phyloP scores from a whole-genome alignment of 768 basidiomycete genomes.

The Auriculariales sp. region DNA sequence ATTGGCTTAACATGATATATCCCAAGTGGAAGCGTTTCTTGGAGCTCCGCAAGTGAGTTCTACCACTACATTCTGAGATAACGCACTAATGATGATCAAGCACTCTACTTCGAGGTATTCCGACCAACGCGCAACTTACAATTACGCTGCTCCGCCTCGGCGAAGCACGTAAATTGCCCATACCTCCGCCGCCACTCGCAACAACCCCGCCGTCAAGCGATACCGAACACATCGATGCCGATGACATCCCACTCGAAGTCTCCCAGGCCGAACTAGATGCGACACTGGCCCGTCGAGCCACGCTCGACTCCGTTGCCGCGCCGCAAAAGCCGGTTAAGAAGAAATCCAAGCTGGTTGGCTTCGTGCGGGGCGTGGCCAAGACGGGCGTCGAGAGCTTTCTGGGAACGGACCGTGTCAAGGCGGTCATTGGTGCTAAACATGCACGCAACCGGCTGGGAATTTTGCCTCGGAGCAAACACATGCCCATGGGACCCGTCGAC shows the following conservation, averaged over 20 bases:
- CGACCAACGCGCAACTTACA: conserved; percentile 30
- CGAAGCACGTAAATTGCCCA: conserved; percentile 21
- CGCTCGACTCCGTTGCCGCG: not conserved
- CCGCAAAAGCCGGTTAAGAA: conserved; percentile 5
- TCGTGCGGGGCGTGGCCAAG: conserved; percentile 17
- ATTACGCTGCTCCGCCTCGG: conserved; percentile 26
- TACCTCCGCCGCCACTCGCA: conserved; percentile 22
- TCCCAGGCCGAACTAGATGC: not conserved
- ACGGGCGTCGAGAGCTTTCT: conserved; percentile 15
- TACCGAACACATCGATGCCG: conserved; percentile 5
- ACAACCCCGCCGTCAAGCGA: conserved; percentile 4
- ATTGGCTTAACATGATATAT: conserved; percentile 17
- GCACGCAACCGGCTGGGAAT: conserved; percentile 18
- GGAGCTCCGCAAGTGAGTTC: conserved; percentile 22
- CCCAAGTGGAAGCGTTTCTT: conserved; percentile 24
- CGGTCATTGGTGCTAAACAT: conserved; percentile 15
- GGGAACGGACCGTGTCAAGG: conserved; percentile 19
- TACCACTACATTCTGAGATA: not conserved
- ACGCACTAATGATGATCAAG: conserved; percentile 10
- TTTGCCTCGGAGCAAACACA: conserved; percentile 6
- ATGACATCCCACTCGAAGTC: not conserved
- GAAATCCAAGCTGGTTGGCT: conserved; percentile 10
- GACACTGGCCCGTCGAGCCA: not conserved
- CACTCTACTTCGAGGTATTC: conserved; percentile 24
- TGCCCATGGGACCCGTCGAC: conserved; percentile 16